Evolutionary conservation across 106 monocot species (phyloP).

Genomic region (Allium cepa): DNA sequence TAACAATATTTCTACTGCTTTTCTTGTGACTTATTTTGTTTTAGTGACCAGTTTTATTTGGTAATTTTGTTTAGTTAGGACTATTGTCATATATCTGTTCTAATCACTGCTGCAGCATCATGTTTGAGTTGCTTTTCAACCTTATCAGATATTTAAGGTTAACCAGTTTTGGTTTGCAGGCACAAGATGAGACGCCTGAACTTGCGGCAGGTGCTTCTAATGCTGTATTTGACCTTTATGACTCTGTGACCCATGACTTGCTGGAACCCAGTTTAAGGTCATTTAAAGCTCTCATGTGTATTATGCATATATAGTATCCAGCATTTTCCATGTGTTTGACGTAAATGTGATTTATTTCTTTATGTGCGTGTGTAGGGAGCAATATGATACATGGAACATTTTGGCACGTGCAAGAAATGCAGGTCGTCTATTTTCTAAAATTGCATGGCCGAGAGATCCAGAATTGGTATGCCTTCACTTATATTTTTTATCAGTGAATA

Average conservation of each 20-base stretch:
- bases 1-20: too few species aligned
- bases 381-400: constrained; percentile 90
- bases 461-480: constrained; percentile 50
- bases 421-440: constrained; percentile 75
- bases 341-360: not conserved
- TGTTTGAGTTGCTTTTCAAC: too few species aligned
- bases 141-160: too few species aligned
- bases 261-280: constrained; percentile 68
- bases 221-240: constrained; percentile 81
- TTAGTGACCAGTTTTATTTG: too few species aligned
- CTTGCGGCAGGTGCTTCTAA: constrained; percentile 67
- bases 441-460: constrained; percentile 76
- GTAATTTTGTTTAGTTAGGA: too few species aligned
- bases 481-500: not conserved
- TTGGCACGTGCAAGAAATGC: constrained; percentile 75
- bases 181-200: constrained; percentile 64
- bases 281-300: not conserved
- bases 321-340: too few species aligned
- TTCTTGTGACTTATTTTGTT: too few species aligned
- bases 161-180: constrained; percentile 25
- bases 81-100: too few species aligned
- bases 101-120: too few species aligned
- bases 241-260: constrained; percentile 74
- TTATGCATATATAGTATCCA: too few species aligned
- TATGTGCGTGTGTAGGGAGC: constrained; percentile 35